Evolutionary conservation across 805 yeast species (phyloP).

Genomic region (Saccharomycopsis guyanensis): DNA sequence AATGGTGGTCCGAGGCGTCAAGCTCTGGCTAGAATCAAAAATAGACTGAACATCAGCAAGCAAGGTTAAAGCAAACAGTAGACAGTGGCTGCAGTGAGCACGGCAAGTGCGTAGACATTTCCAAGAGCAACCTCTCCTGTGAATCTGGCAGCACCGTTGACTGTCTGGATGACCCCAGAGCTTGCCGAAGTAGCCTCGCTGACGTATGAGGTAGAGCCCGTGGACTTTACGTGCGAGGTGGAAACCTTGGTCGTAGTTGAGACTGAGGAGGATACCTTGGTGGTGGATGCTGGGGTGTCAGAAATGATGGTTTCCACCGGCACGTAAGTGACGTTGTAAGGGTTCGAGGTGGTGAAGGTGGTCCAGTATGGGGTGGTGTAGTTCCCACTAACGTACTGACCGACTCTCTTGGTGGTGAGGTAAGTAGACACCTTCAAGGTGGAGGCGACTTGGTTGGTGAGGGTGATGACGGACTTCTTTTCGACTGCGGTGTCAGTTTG

Average conservation of each 20-base stretch:
- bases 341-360: constrained; percentile 10
- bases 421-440: constrained; percentile 12
- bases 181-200: neutral
- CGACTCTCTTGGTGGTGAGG: constrained; percentile 12
- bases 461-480: constrained; percentile 1
- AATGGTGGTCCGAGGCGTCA: neutral
- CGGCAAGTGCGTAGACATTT: constrained; percentile 1
- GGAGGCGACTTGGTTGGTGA: constrained; percentile 4
- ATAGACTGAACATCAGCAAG: neutral
- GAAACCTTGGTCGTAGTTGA: neutral
- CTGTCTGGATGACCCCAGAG: constrained; percentile 4
- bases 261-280: neutral
- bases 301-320: constrained; percentile 13
- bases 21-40: neutral
- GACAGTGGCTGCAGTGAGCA: constrained; percentile 3
- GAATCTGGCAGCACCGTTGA: constrained; percentile 3
- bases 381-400: constrained; percentile 10
- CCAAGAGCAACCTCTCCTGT: neutral
- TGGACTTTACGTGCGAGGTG: neutral
- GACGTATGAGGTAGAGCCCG: constrained; percentile 4
- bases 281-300: neutral
- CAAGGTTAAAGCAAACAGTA: constrained; percentile 1
- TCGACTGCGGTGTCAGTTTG: constrained; percentile 5
- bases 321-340: constrained; percentile 10
- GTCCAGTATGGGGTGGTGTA: constrained; percentile 4